Base-by-base conservation (phyloP, 1,139 yeast genomes). In the Hemisphaericaspora subhashii region DNA sequence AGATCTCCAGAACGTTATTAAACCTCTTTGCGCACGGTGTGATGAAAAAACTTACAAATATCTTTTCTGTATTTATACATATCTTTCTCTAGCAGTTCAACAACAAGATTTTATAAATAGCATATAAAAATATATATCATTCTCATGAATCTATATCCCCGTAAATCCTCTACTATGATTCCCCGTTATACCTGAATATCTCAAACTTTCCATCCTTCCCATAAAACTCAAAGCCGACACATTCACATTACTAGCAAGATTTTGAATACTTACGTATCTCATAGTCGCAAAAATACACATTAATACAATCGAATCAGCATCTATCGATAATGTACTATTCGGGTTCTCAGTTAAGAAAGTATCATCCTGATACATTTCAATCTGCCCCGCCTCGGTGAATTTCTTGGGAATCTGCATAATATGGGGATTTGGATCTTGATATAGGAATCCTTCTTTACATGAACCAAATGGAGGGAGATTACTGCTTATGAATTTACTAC, bases 391-490 rank as follows among this genome's bases (percentile, higher is more conserved):
- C 37, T 68, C 74, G 9, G 60, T 46, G 43, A 53, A 68, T 43
- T 58, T 67, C 44, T 60, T 66, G 11, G 74, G 74, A 3, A 67
- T 41, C n/a, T n/a, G n/a, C 1, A 62, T 31, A 9, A 24, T 16
- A 2, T n/a, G 13, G 4, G 36, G 12, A 17, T 43, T 34, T 4
- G 44, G 41, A 5, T 48, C 47, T 12, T 43, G 40, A 38, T 60
- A 62, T n/a, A 53, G 38, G n/a, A 58, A 35, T 0, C 64, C 47
- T 41, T 69, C 73, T 36, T 54, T 58, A 36, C 61, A 65, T 3
- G 51, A 46, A 1, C 74, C 75, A 53, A 72, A 71, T 1, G 76
- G 76, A 0, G 77, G 77, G 36, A 61, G 43, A 20, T 62, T 52
- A 41, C 56, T 53, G 13, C 73, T 66, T 11, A 66, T 54, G 43